phyloP scores from a whole-genome alignment of 2,329 filamentous ascomycete genomes.

The Claviceps paspali region DNA sequence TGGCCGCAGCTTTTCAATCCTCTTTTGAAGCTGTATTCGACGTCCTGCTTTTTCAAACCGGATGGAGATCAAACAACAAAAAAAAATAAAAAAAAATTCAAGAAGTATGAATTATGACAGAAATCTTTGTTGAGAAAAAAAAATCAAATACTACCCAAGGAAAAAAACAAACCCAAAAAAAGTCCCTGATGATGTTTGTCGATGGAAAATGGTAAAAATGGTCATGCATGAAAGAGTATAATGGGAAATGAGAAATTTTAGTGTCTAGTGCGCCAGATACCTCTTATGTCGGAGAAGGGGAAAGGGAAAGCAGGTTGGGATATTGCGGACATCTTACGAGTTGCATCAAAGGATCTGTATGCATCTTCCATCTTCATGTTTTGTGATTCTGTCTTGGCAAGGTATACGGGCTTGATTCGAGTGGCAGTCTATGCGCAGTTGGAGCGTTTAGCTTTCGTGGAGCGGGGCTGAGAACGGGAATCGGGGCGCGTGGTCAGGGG shows the following conservation, averaged over 20 bases:
- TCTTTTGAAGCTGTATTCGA: neutral
- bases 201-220: neutral
- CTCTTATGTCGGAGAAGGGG: neutral
- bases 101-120: neutral
- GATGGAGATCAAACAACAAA: no score
- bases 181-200: neutral
- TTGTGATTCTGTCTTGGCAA: no score
- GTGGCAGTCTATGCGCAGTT: no score
- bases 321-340: neutral
- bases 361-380: no score
- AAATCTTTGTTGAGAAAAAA: neutral
- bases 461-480: no score
- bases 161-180: neutral
- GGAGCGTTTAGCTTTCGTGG: no score
- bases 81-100: no score
- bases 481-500: no score
- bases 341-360: neutral
- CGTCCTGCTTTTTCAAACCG: no score
- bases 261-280: slow-evolving; percentile 1
- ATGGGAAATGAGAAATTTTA: neutral
- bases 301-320: neutral
- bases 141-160: no score
- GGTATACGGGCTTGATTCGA: no score
- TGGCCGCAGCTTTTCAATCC: neutral
- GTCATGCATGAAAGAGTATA: neutral